Conservation (phyloP, 2,329 filamentous ascomycete species). For the Fusarium sp. region DNA sequence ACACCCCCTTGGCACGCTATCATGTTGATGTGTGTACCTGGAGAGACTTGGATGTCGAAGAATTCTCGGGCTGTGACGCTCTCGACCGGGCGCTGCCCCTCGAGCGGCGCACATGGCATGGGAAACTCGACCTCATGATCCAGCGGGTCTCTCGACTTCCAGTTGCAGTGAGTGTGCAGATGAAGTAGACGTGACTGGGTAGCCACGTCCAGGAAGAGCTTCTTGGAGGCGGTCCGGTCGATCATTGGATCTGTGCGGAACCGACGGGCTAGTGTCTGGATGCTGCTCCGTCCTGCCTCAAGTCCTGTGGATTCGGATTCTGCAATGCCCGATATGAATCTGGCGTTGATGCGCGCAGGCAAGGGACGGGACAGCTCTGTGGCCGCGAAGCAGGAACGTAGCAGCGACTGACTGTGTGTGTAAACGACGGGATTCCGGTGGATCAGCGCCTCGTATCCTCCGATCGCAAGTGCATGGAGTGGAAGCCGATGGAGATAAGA, state of each 20-base stretch:
- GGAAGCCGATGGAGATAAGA: background rate
- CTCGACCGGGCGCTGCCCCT: background rate
- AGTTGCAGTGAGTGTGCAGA: background rate
- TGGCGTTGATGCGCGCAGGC: accelerated
- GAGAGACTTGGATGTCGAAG: background rate
- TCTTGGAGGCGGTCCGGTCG: background rate
- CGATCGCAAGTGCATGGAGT: background rate
- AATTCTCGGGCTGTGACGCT: background rate
- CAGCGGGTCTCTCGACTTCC: background rate
- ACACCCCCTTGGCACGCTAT: background rate
- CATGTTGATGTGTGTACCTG: background rate
- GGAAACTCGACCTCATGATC: background rate
- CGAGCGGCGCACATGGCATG: background rate
- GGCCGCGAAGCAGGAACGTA: background rate
- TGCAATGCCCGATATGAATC: background rate
- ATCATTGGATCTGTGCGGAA: background rate
- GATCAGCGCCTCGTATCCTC: accelerated
- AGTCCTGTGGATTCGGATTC: background rate
- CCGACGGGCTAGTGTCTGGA: background rate
- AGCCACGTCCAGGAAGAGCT: accelerated
- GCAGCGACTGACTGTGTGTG: background rate
- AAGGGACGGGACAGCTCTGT: background rate
- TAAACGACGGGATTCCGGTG: background rate
- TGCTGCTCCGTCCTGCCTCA: background rate
- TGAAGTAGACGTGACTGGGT: accelerated